Evolutionary conservation across 1,284 basidiomycete genomes (phyloP).

Genomic region (Marasmius fiardii): DNA sequence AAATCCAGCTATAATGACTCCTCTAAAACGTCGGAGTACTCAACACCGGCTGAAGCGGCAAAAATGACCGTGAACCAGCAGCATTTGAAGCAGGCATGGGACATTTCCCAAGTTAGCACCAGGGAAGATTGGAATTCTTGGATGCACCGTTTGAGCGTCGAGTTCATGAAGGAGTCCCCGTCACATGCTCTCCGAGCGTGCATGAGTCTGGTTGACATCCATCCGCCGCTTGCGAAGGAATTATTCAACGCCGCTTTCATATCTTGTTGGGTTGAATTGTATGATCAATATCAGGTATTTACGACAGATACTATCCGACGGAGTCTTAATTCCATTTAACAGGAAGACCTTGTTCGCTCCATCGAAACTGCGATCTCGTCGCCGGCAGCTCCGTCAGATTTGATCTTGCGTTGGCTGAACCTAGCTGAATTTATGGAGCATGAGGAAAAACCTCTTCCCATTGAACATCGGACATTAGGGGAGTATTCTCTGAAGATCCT

Average conservation of each 20-base stretch:
- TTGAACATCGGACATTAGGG: slow-evolving; percentile 91
- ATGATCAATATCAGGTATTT: slow-evolving; percentile 90
- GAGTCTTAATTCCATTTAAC: slow-evolving; percentile 1
- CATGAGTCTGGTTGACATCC: slow-evolving; percentile 89
- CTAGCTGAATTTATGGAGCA: slow-evolving; percentile 99
- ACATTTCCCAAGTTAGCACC: slow-evolving; percentile 77
- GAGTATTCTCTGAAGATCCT: slow-evolving; percentile 94
- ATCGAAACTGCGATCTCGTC: slow-evolving; percentile 89
- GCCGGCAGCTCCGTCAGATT: slow-evolving; percentile 78
- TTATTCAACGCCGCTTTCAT: slow-evolving; percentile 98
- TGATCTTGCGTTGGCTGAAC: slow-evolving; percentile 93
- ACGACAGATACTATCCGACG: neutral
- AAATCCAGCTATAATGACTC: slow-evolving; percentile 49
- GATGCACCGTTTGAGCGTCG: slow-evolving; percentile 92
- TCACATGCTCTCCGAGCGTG: slow-evolving; percentile 97
- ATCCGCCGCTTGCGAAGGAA: slow-evolving; percentile 90
- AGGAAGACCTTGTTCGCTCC: slow-evolving; percentile 92
- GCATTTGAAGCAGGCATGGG: slow-evolving; percentile 97
- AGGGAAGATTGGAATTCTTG: slow-evolving; percentile 95
- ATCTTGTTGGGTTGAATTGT: slow-evolving; percentile 96
- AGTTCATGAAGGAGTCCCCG: slow-evolving; percentile 98
- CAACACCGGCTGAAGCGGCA: slow-evolving; percentile 76
- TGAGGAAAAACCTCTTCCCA: slow-evolving; percentile 94
- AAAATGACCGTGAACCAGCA: slow-evolving; percentile 98
- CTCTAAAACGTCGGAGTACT: slow-evolving; percentile 63